Evolutionary conservation across 495 filamentous ascomycete species (phyloP).

Genomic region (Penicillium ochrochloron): DNA sequence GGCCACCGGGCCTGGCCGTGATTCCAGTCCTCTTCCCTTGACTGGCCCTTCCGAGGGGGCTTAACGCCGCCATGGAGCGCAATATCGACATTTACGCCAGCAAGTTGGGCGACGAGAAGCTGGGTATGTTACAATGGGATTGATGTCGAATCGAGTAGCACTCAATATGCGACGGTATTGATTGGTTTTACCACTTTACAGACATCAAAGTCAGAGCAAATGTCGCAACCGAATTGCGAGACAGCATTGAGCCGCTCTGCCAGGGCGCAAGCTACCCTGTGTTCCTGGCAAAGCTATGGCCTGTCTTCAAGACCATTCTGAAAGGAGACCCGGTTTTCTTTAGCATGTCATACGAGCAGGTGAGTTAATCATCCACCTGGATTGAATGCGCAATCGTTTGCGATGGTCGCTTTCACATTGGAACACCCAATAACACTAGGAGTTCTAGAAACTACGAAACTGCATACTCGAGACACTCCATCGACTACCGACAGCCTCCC

Average conservation of each 20-base stretch:
- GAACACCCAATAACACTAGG: slow-evolving; percentile 16
- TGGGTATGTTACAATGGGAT: slow-evolving; percentile 50
- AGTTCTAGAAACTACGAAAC: slow-evolving; percentile 80
- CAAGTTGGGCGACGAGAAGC: slow-evolving; percentile 62
- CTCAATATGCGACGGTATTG: background rate
- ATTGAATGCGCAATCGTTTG: slow-evolving; percentile 5
- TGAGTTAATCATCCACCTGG: slow-evolving; percentile 36
- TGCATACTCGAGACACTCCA: slow-evolving; percentile 94
- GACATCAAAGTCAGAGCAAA: slow-evolving; percentile 78
- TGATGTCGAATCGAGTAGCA: background rate
- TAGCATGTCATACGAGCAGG: slow-evolving; percentile 83
- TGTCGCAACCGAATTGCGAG: slow-evolving; percentile 78
- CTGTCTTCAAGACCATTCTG: slow-evolving; percentile 84
- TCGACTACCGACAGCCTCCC: slow-evolving; percentile 78
- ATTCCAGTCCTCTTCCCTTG: slow-evolving; percentile 27
- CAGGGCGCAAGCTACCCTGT: slow-evolving; percentile 66
- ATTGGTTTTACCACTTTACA: slow-evolving; percentile 35
- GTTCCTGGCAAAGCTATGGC: slow-evolving; percentile 86
- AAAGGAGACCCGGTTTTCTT: slow-evolving; percentile 89
- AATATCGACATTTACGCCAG: slow-evolving; percentile 64
- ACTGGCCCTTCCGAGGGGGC: slow-evolving; percentile 36
- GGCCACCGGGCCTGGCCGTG: slow-evolving; percentile 51
- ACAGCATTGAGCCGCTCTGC: slow-evolving; percentile 78
- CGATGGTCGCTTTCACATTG: background rate
- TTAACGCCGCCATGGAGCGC: slow-evolving; percentile 49